Base-by-base conservation (phyloP, 306 rosid species). In the Pyrus betulifolia region DNA sequence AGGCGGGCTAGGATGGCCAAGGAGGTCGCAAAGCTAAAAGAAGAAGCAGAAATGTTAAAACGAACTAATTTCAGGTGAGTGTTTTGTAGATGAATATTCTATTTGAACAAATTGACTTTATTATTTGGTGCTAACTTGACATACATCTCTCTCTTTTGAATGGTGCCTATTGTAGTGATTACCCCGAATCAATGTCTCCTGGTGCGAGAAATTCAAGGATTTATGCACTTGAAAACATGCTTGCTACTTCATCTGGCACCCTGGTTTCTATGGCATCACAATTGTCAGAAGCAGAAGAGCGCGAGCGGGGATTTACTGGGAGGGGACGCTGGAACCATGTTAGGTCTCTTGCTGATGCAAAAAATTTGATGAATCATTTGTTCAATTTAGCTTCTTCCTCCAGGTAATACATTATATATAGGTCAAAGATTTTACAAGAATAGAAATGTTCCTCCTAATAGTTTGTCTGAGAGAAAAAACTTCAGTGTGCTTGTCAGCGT, bases 291-390 rank as follows among this genome's bases (percentile, higher is more conserved):
- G 99, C 98, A 62, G 99, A 88, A 84, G 99, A 96, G 85, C 89
- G 96, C 4, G 99, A 89, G 64, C 87, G 99, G 9, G 82, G 85
- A 81, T 93, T 96, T 64, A 84, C 91, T 35, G 97, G 99, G 80
- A 87, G 91, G 78, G 99, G 96, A 35, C 98, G 99, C 62, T 96
- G 99, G 99, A 89, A 88, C 76, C 97, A 96, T 79, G 90, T 92
- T 46, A 93, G 99, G 21, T 84, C 96, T 52, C 97, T 96, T 68
- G 84, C 89, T 67, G 99, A 96, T 70, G 98, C 99, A 75, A 96
- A 92, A 80, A 92, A 87, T 83, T 76, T 96, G 80, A 90, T 96
- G 97, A 92, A 96, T 73, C 85, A 82, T 85, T 85, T 96, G 81
- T 92, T 96, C 86, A 87, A 96, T 79, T 75, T 92, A 69, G 91